A percentile compares a stretch with the other conserved stretches of the same genome.
Conservation (phyloP, 2,329 filamentous ascomycete species). For the Zelopaecilomyces penicillatus region DNA sequence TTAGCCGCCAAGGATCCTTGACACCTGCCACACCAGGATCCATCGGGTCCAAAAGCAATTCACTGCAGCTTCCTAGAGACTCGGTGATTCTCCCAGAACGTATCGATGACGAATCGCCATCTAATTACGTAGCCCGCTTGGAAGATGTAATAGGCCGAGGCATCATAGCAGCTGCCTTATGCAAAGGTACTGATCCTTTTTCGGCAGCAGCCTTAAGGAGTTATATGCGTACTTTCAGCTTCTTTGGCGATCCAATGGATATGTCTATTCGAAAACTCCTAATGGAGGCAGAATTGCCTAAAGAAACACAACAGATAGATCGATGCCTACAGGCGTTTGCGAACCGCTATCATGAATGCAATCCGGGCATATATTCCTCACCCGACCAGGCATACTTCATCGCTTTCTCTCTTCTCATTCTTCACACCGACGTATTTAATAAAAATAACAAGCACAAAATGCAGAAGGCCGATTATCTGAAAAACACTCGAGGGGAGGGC, state of each 20-base stretch:
- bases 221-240: slow-evolving; percentile 90
- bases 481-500: slow-evolving; percentile 85
- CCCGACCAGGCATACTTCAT: slow-evolving; percentile 98
- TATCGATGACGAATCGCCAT: slow-evolving; percentile 80
- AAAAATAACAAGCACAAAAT: slow-evolving; percentile 99
- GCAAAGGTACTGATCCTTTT: slow-evolving; percentile 80
- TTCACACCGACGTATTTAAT: slow-evolving; percentile 99
- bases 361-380: slow-evolving; percentile 85
- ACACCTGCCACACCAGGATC: slow-evolving; percentile 63
- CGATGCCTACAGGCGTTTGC: slow-evolving; percentile 89
- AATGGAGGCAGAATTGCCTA: slow-evolving; percentile 93
- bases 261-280: slow-evolving; percentile 94
- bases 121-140: slow-evolving; percentile 76
- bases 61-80: slow-evolving; percentile 68
- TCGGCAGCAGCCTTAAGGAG: slow-evolving; percentile 76
- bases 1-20: slow-evolving; percentile 59
- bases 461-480: slow-evolving; percentile 91
- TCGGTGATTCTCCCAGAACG: slow-evolving; percentile 65
- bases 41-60: slow-evolving; percentile 70
- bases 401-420: slow-evolving; percentile 88
- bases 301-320: slow-evolving; percentile 97
- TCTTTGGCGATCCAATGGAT: slow-evolving; percentile 95
- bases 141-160: slow-evolving; percentile 74
- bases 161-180: slow-evolving; percentile 75
- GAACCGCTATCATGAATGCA: slow-evolving; percentile 95